Percentiles rank a stretch among this genome's conserved stretches.
Conservation (phyloP, 108 stramenopile genomes). For the Nitzschia putrida region DNA sequence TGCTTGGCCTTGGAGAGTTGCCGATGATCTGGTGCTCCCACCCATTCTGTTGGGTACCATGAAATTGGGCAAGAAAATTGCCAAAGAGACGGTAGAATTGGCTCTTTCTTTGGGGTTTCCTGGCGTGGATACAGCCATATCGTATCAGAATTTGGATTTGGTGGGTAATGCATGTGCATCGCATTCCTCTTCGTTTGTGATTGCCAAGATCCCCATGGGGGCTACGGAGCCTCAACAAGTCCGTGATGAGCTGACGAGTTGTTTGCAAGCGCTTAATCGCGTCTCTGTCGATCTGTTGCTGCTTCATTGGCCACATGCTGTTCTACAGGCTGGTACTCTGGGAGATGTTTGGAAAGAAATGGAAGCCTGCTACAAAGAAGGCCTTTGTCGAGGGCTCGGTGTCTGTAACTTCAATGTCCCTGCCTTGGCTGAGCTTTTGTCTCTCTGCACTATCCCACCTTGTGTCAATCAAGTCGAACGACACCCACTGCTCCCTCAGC, state of each 20-base stretch:
- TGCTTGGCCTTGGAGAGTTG: no score
- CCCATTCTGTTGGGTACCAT: constrained; percentile 69
- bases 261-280: constrained; percentile 43
- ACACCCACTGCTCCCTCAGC: constrained; percentile 74
- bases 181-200: constrained; percentile 35
- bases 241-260: constrained; percentile 45
- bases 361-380: constrained; percentile 59
- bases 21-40: constrained; percentile 19
- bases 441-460: constrained; percentile 47
- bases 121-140: constrained; percentile 80
- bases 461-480: constrained; percentile 84
- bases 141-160: constrained; percentile 82
- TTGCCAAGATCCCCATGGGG: constrained; percentile 79
- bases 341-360: constrained; percentile 71
- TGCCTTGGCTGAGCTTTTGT: constrained; percentile 57
- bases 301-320: constrained; percentile 83
- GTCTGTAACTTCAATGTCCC: constrained; percentile 74
- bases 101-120: constrained; percentile 48
- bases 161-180: constrained; percentile 33
- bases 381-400: constrained; percentile 55
- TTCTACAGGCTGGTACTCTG: constrained; percentile 48
- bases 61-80: constrained; percentile 46
- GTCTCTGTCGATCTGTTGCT: constrained; percentile 59
- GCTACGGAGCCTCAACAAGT: constrained; percentile 59
- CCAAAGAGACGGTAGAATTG: constrained; percentile 34